Evolutionary conservation across 148 eudicot species (phyloP).

Genomic region (Amaranthus hypochondriacus): DNA sequence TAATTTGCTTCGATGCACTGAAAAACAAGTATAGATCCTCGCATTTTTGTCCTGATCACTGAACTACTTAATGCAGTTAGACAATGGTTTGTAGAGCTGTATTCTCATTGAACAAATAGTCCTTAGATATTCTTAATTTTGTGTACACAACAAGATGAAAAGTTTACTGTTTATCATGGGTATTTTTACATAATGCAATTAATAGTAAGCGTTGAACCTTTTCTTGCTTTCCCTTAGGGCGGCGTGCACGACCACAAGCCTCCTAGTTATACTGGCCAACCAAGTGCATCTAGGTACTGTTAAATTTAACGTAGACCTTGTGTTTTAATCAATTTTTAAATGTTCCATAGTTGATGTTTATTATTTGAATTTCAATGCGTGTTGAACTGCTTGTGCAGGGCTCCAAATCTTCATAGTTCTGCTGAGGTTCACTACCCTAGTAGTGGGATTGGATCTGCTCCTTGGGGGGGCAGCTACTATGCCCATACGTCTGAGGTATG

Average conservation of each 20-base stretch:
- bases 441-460: slow-evolving; percentile 27
- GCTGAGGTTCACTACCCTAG: slow-evolving; percentile 33
- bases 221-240: slow-evolving; percentile 30
- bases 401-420: slow-evolving; percentile 29
- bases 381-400: slow-evolving; percentile 21
- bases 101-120: neutral
- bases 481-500: slow-evolving; percentile 28
- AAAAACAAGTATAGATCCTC: no score
- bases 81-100: neutral
- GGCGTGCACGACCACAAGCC: slow-evolving; percentile 35
- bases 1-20: no score
- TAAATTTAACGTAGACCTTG: neutral
- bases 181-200: no score
- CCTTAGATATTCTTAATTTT: neutral
- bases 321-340: neutral
- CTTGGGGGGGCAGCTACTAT: slow-evolving; percentile 35
- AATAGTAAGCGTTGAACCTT: slow-evolving; percentile 5
- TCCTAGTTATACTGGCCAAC: slow-evolving; percentile 39
- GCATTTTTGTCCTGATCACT: neutral
- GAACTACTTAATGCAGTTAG: neutral
- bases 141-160: neutral
- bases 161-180: neutral
- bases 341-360: neutral
- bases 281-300: slow-evolving; percentile 47
- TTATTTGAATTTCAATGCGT: neutral